Conservation (phyloP, 805 yeast genomes). For the Priceomyces medius region DNA sequence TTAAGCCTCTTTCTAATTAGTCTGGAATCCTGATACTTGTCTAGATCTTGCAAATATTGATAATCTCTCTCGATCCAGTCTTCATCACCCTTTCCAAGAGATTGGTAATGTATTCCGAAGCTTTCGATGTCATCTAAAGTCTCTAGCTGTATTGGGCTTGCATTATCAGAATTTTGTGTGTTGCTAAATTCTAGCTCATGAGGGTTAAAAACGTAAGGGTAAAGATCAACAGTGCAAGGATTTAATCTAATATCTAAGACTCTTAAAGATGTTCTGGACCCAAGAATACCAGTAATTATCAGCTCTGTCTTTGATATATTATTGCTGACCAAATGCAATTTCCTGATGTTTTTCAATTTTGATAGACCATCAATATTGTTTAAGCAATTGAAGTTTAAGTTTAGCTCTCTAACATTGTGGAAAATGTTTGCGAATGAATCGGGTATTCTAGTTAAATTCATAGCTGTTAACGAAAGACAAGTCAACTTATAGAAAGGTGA, state of each 20-base stretch:
- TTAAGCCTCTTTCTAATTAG: constrained; percentile 25
- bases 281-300: constrained; percentile 30
- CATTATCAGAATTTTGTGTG: constrained; percentile 10
- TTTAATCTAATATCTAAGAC: constrained; percentile 51
- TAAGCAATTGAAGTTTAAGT: constrained; percentile 50
- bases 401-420: constrained; percentile 48
- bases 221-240: constrained; percentile 45
- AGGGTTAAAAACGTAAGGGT: constrained; percentile 55
- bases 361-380: constrained; percentile 32
- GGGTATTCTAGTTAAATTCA: constrained; percentile 42
- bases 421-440: constrained; percentile 34
- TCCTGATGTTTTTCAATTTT: constrained; percentile 33
- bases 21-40: constrained; percentile 13
- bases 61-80: constrained; percentile 44
- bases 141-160: constrained; percentile 43
- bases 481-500: constrained; percentile 35
- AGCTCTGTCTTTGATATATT: constrained; percentile 33
- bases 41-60: constrained; percentile 24
- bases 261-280: constrained; percentile 30
- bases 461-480: constrained; percentile 45
- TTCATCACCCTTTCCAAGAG: constrained; percentile 32
- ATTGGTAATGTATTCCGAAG: constrained; percentile 46
- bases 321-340: constrained; percentile 47
- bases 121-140: constrained; percentile 53
- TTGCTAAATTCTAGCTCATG: constrained; percentile 31